Evolutionary conservation across 768 basidiomycete genomes (phyloP).

Genomic region (Rhodotorula diobovata): DNA sequence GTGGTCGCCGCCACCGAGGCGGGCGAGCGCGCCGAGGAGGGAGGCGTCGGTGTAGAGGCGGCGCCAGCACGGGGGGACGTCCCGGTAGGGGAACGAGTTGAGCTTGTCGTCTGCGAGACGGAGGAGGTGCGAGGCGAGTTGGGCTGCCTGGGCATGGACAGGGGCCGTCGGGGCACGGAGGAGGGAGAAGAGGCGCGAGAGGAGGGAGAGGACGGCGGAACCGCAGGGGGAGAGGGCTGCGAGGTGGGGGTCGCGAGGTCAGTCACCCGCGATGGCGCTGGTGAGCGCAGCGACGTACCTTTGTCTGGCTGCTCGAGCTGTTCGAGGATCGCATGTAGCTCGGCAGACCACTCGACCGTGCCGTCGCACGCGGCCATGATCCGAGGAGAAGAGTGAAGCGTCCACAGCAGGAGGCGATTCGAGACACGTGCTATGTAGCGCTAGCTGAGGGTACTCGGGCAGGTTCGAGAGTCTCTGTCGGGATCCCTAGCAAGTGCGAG

Average conservation of each 20-base stretch:
- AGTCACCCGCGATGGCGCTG: neutral
- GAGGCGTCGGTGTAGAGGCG: conserved; percentile 70
- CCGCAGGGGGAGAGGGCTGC: conserved; percentile 23
- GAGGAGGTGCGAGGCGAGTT: conserved; percentile 48
- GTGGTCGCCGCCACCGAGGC: conserved; percentile 2
- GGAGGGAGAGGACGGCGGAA: neutral
- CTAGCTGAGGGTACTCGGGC: too few relatives aligned
- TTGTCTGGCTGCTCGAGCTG: neutral
- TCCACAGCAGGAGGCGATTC: too few relatives aligned
- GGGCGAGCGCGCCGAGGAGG: conserved; percentile 52
- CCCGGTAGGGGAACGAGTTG: conserved; percentile 48
- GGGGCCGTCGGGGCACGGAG: neutral
- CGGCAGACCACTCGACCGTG: neutral
- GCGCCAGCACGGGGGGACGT: conserved; percentile 38
- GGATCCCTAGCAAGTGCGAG: too few relatives aligned
- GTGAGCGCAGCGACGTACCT: neutral
- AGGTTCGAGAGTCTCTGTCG: too few relatives aligned
- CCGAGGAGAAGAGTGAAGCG: too few relatives aligned
- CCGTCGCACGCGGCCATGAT: too few relatives aligned
- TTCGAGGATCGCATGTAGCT: neutral
- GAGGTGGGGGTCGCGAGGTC: too few relatives aligned
- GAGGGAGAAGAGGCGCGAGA: neutral
- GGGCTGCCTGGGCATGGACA: neutral
- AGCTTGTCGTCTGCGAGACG: conserved; percentile 55
- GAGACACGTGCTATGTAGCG: too few relatives aligned